A percentile compares a stretch with the other conserved stretches of the same genome.
phyloP scores from a whole-genome alignment of 1,284 basidiomycete species.

The Boletus subluridellus region DNA sequence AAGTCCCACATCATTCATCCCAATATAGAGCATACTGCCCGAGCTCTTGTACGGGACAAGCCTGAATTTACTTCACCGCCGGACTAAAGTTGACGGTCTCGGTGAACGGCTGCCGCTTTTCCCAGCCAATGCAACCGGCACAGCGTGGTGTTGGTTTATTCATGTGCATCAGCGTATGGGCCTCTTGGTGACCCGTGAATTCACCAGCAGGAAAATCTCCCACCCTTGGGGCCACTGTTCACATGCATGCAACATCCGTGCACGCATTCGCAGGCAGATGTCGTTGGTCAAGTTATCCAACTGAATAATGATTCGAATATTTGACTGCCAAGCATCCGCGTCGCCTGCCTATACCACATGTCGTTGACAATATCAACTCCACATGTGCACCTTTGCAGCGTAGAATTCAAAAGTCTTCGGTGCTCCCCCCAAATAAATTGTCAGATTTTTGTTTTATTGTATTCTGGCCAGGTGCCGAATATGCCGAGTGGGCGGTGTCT shows the following conservation, averaged over 20 bases:
- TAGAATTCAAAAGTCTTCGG: too few species aligned
- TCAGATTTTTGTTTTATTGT: background rate
- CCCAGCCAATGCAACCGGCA: too few species aligned
- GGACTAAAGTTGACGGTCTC: too few species aligned
- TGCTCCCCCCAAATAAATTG: background rate
- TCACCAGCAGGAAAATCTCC: background rate
- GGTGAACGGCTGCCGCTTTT: too few species aligned
- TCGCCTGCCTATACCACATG: too few species aligned
- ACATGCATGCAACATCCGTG: background rate
- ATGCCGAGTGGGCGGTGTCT: constrained; percentile 29
- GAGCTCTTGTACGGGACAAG: too few species aligned
- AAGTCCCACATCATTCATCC: too few species aligned
- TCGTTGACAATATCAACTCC: too few species aligned
- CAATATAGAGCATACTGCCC: too few species aligned
- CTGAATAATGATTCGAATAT: background rate
- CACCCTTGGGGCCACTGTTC: background rate
- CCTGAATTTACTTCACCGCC: too few species aligned
- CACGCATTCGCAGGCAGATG: background rate
- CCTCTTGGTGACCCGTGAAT: background rate
- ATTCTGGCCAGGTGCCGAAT: constrained; percentile 13
- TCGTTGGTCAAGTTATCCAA: background rate
- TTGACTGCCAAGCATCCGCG: too few species aligned
- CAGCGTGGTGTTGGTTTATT: background rate
- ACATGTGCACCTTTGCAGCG: too few species aligned
- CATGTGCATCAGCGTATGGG: background rate